Base-by-base conservation (phyloP, 75 land plant species). In the Picea sitchensis region DNA sequence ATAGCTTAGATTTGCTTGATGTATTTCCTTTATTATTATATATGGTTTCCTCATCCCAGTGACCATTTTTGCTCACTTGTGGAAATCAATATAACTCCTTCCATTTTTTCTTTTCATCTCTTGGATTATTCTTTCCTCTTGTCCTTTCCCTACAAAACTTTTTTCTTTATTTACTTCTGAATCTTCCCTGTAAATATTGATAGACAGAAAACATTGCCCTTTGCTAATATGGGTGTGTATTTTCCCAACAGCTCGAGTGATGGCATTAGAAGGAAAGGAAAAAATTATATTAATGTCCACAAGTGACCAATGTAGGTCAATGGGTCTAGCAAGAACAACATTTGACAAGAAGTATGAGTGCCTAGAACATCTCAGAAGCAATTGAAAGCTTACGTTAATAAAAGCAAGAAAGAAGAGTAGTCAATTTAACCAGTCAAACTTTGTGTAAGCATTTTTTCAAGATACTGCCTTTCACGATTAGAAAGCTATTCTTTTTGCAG, bases 401-500 rank as follows among this genome's bases (percentile, higher is more conserved):
- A 11, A 51, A 51, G 56, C 56, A 51, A 51, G 56, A 11, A 51
- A 51, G 56, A 11, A 51, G 17, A 14, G 36, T 17, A 65, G 0
- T 31, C 15, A 14, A 31, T 4, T 64, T 9, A 64, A 2, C 34
- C 34, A 9, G 26, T 7, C 13, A 64, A 32, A n/a, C 73, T 41
- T 41, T 41, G 13, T 41, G 21, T 1, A 71, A 18, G n/a, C 44
- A 13, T 41, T 17, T 11, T 71, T 7, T n/a, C 18, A 71, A 8
- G 51, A 20, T 44, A 44, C 9, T 44, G 11, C 1, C 44, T 71
- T 71, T n/a, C 44, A n/a, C n/a, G 41, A 41, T 51, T 71, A 71
- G 2, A 44, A 71, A 44, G 1, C 12, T 20, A 76, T 76, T 21
- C 30, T 71, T 17, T 72, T 8, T 79, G 62, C 86, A 92, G 93